phyloP scores from a whole-genome alignment of 2,329 filamentous ascomycete species.

The Monilinia fructicola region DNA sequence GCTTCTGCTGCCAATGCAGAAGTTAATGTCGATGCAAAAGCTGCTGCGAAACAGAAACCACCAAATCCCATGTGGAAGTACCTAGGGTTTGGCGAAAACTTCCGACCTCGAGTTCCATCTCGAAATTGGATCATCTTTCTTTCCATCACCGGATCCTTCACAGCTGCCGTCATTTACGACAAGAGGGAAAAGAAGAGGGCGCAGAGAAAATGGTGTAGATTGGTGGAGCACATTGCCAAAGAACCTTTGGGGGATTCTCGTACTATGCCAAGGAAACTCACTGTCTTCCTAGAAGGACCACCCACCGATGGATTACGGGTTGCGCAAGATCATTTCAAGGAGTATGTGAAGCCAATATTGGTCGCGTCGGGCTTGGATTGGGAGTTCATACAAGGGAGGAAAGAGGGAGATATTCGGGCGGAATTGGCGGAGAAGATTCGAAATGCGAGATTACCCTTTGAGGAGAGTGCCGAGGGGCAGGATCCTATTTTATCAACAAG shows the following conservation, averaged over 20 bases:
- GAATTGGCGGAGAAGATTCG: slow-evolving; percentile 85
- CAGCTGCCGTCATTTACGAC: slow-evolving; percentile 84
- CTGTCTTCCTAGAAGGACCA: slow-evolving; percentile 80
- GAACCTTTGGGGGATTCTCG: slow-evolving; percentile 68
- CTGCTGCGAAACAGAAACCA: slow-evolving; percentile 47
- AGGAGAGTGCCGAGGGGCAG: slow-evolving; percentile 46
- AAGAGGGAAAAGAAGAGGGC: slow-evolving; percentile 83
- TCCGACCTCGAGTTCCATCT: slow-evolving; percentile 82
- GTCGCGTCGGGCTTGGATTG: slow-evolving; percentile 90
- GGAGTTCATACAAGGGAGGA: slow-evolving; percentile 89
- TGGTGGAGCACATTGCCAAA: slow-evolving; percentile 80
- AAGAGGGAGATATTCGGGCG: slow-evolving; percentile 88
- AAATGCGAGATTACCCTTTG: slow-evolving; percentile 55
- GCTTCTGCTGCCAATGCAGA: slow-evolving; percentile 40
- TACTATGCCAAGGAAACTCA: slow-evolving; percentile 78
- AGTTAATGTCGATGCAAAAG: slow-evolving; percentile 40
- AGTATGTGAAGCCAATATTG: slow-evolving; percentile 92
- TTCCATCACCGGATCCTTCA: slow-evolving; percentile 72
- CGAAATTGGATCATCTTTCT: slow-evolving; percentile 98
- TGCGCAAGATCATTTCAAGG: slow-evolving; percentile 92
- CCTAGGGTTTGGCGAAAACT: slow-evolving; percentile 75
- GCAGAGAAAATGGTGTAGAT: slow-evolving; percentile 81
- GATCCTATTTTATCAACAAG: slow-evolving; percentile 65
- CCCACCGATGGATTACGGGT: slow-evolving; percentile 80
- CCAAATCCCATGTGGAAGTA: slow-evolving; percentile 73